A percentile compares a stretch with the other conserved stretches of the same genome.
Evolutionary conservation across 805 yeast species (phyloP).

Genomic region (Wickerhamomyces chaumierensis): DNA sequence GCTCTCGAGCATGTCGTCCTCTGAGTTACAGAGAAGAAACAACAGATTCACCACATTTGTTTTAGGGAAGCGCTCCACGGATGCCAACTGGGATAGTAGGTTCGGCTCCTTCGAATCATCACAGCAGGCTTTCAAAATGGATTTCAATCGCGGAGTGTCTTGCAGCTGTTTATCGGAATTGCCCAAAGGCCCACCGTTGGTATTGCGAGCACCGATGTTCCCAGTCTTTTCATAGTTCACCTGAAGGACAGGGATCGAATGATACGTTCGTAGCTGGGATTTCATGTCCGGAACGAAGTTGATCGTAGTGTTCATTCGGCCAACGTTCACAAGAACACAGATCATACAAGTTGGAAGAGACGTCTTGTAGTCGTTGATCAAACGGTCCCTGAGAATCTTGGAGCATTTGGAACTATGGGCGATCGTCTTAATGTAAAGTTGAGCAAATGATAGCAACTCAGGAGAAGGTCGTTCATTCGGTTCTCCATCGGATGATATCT

Average conservation of each 20-base stretch:
- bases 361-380: slow-evolving; percentile 47
- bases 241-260: slow-evolving; percentile 85
- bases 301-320: slow-evolving; percentile 89
- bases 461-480: slow-evolving; percentile 20
- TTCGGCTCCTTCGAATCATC: slow-evolving; percentile 50
- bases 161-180: slow-evolving; percentile 68
- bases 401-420: slow-evolving; percentile 80
- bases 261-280: slow-evolving; percentile 84
- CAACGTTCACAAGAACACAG: slow-evolving; percentile 80
- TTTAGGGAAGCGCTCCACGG: slow-evolving; percentile 24
- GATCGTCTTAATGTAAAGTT: slow-evolving; percentile 69
- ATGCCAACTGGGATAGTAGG: slow-evolving; percentile 34
- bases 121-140: slow-evolving; percentile 79
- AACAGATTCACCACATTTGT: slow-evolving; percentile 69
- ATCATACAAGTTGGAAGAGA: slow-evolving; percentile 70
- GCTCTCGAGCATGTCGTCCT: slow-evolving; percentile 34
- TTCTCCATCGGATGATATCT: too few relatives aligned
- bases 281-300: slow-evolving; percentile 94
- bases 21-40: slow-evolving; percentile 60
- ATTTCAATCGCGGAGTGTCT: slow-evolving; percentile 88
- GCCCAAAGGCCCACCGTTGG: slow-evolving; percentile 15
- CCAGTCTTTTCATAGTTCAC: slow-evolving; percentile 36
- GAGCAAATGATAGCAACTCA: slow-evolving; percentile 63
- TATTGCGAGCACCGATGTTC: background rate
- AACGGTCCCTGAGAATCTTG: slow-evolving; percentile 67